These are phyloP conservation scores for Ophiostoma piceae DNA, from an alignment of 2,329 filamentous ascomycete species.

Conservation along the genomic window DNA sequence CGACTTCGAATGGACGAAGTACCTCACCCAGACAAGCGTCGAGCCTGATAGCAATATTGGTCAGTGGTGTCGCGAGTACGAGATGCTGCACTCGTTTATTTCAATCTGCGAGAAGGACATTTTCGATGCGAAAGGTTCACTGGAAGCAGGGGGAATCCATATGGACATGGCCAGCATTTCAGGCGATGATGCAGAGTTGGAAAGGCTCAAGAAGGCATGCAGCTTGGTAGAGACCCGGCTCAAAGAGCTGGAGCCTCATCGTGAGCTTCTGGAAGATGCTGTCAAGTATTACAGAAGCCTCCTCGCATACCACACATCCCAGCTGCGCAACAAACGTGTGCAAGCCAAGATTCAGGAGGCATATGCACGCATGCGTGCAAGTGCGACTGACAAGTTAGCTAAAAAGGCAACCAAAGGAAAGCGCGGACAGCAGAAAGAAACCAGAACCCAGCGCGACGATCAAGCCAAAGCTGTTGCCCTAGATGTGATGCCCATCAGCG, in stretches of 20 bases:
- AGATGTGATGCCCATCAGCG: slow-evolving; percentile 20
- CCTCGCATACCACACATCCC: slow-evolving; percentile 4
- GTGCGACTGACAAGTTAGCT: neutral
- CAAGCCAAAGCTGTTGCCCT: neutral
- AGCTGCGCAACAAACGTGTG: slow-evolving; percentile 9
- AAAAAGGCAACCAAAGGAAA: neutral
- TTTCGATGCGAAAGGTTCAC: neutral
- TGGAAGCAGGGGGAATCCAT: neutral
- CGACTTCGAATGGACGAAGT: slow-evolving; percentile 28
- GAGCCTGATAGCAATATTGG: neutral
- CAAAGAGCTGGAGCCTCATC: neutral
- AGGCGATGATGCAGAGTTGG: neutral
- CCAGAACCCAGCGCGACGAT: neutral
- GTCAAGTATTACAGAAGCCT: neutral
- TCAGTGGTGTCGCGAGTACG: neutral
- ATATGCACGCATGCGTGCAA: slow-evolving; percentile 10
- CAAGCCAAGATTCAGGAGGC: slow-evolving; percentile 2
- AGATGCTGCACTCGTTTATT: neutral
- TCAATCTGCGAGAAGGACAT: neutral
- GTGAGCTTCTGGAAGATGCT: neutral
- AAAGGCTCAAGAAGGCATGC: neutral
- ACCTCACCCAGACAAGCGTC: neutral
- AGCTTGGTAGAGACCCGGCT: neutral
- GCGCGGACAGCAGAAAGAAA: neutral
- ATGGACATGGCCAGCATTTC: neutral